Conservation (phyloP, 2,329 filamentous ascomycete genomes). For the Venturia oleaginea region DNA sequence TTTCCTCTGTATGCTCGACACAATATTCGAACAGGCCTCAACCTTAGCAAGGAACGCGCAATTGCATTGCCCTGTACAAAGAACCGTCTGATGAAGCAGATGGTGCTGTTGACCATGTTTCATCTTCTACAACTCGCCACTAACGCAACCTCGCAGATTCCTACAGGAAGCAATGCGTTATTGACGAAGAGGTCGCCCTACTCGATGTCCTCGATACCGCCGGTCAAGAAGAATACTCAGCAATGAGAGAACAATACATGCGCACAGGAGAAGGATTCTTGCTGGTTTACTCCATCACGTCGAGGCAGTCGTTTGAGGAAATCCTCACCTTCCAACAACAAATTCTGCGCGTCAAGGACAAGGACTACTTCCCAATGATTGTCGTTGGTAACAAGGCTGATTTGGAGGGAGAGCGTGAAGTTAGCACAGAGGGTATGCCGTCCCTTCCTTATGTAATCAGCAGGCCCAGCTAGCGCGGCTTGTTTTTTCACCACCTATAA, state of each 20-base stretch:
- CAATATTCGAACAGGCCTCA: background rate
- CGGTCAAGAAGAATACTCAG: constrained; percentile 97
- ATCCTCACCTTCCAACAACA: constrained; percentile 98
- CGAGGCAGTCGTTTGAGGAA: constrained; percentile 94
- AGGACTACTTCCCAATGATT: constrained; percentile 99
- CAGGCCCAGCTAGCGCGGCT: background rate
- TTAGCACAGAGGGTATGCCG: constrained; percentile 76
- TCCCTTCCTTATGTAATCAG: constrained; percentile 8
- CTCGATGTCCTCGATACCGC: constrained; percentile 97
- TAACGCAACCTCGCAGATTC: constrained; percentile 58
- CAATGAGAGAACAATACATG: constrained; percentile 99
- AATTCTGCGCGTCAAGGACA: constrained; percentile 97
- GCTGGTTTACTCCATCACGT: constrained; percentile 96
- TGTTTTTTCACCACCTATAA: background rate
- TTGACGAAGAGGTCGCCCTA: constrained; percentile 95
- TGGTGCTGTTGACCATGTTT: background rate
- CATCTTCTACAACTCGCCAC: background rate
- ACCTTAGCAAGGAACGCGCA: background rate
- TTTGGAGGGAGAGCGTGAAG: constrained; percentile 84
- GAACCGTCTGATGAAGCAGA: background rate
- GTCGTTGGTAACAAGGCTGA: constrained; percentile 99
- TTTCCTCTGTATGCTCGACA: constrained; percentile 9
- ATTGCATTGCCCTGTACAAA: background rate
- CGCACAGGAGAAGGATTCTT: constrained; percentile 96
- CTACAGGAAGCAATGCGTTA: constrained; percentile 98